Evolutionary conservation across 306 rosid genomes (phyloP).

Genomic region (Ochetophila trinervis): DNA sequence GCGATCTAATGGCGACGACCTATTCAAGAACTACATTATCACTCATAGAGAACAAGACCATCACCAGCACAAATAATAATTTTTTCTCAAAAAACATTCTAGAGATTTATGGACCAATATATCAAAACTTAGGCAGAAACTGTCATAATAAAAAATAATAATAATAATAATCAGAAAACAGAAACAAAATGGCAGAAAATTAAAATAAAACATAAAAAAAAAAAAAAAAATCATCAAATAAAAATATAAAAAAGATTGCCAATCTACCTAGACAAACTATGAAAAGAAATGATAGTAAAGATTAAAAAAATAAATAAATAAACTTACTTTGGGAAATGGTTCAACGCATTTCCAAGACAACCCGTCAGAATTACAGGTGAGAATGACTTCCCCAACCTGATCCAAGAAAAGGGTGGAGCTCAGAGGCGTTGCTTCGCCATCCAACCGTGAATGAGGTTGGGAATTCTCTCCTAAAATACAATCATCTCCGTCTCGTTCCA

Average conservation of each 20-base stretch:
- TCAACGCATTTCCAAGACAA: constrained; percentile 59
- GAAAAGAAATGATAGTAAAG: background rate
- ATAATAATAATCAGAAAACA: background rate
- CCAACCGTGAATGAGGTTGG: constrained; percentile 21
- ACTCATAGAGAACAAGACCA: no score
- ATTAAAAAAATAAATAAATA: constrained; percentile 6
- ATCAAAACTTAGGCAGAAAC: no score
- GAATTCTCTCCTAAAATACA: constrained; percentile 22
- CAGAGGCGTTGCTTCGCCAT: constrained; percentile 30
- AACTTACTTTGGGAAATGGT: constrained; percentile 40
- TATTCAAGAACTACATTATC: no score
- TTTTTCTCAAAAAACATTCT: no score
- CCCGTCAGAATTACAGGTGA: constrained; percentile 53
- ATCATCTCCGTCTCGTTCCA: constrained; percentile 36
- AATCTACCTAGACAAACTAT: background rate
- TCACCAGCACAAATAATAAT: no score
- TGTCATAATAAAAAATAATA: background rate
- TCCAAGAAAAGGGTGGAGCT: constrained; percentile 59
- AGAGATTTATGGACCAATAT: no score
- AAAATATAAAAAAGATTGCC: background rate
- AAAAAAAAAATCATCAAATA: background rate
- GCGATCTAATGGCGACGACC: no score
- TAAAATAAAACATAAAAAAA: no score
- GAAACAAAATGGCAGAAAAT: background rate
- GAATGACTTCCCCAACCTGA: constrained; percentile 54